These are phyloP conservation scores for Hygrocybe punicea DNA, from an alignment of 768 basidiomycete species.

Conservation along the genomic window DNA sequence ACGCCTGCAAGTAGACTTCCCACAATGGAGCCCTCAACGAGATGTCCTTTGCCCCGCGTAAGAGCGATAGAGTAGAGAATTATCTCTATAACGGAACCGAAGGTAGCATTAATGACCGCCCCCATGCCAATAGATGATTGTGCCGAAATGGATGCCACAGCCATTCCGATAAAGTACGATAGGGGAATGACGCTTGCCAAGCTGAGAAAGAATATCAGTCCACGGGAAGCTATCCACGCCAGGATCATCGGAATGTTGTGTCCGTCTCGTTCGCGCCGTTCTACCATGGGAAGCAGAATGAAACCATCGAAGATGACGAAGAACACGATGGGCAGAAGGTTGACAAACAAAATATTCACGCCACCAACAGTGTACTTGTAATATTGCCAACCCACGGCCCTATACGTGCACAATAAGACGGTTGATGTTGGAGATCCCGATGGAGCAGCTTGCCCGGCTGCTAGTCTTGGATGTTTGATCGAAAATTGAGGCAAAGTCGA, in stretches of 20 bases:
- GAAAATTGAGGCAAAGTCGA: conserved; percentile 48
- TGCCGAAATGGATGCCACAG: conserved; percentile 97
- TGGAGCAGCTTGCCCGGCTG: conserved; percentile 88
- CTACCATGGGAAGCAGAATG: conserved; percentile 69
- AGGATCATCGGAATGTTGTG: conserved; percentile 63
- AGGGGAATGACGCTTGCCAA: conserved; percentile 92
- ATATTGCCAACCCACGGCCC: conserved; percentile 84
- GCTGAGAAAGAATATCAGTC: conserved; percentile 77
- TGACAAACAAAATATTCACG: conserved; percentile 97
- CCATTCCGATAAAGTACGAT: conserved; percentile 99
- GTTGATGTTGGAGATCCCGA: conserved; percentile 71
- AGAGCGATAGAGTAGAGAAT: conserved; percentile 88
- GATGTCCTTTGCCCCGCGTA: conserved; percentile 83
- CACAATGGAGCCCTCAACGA: conserved; percentile 96
- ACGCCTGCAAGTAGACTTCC: conserved; percentile 95
- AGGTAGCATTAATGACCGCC: conserved; percentile 98
- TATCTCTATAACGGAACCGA: conserved; percentile 98
- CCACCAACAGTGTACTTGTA: conserved; percentile 99
- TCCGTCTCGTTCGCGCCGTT: conserved; percentile 52
- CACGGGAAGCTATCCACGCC: conserved; percentile 64
- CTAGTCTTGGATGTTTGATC: conserved; percentile 68
- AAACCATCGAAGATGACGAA: conserved; percentile 94
- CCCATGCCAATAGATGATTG: conserved; percentile 99
- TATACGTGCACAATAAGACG: conserved; percentile 91
- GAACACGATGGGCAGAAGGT: conserved; percentile 89